These are phyloP conservation scores for Cryphonectria naterciae DNA, from an alignment of 2,329 filamentous ascomycete species.

Conservation along the genomic window DNA sequence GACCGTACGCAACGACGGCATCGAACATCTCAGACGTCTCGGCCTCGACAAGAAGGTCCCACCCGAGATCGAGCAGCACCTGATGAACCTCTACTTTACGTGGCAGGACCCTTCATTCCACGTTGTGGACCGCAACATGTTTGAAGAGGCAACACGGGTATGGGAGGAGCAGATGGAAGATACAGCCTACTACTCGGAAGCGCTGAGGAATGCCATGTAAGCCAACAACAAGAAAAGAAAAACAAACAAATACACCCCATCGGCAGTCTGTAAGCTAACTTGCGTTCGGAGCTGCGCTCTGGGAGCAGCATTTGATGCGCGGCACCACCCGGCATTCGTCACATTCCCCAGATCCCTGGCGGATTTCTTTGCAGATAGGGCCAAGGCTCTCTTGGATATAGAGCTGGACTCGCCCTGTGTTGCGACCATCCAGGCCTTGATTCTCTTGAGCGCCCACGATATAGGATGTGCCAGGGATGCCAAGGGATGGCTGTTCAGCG, in stretches of 20 bases:
- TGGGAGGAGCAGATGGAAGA: slow-evolving; percentile 23
- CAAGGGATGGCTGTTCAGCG: slow-evolving; percentile 41
- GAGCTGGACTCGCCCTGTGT: slow-evolving; percentile 51
- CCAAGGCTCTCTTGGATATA: slow-evolving; percentile 48
- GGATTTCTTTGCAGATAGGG: slow-evolving; percentile 46
- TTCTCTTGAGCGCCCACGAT: slow-evolving; percentile 50
- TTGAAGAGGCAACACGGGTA: slow-evolving; percentile 32
- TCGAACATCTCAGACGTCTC: slow-evolving; percentile 6
- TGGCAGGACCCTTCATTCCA: slow-evolving; percentile 36
- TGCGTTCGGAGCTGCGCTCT: slow-evolving; percentile 24
- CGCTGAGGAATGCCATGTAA: slow-evolving; percentile 36
- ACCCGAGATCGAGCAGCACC: slow-evolving; percentile 28
- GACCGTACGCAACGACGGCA: slow-evolving; percentile 42
- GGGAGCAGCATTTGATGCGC: slow-evolving; percentile 40
- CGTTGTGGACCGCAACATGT: slow-evolving; percentile 34
- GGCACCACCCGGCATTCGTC: slow-evolving; percentile 35
- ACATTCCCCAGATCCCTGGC: slow-evolving; percentile 22
- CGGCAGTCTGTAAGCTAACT: not conserved
- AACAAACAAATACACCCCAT: not conserved
- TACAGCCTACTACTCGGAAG: slow-evolving; percentile 36
- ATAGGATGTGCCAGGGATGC: slow-evolving; percentile 48
- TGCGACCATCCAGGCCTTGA: slow-evolving; percentile 50
- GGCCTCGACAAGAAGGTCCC: slow-evolving; percentile 19
- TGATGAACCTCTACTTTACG: slow-evolving; percentile 33
- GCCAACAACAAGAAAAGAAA: slow-evolving; percentile 7